Conservation (phyloP, 2,329 filamentous ascomycete species). For the Calonectria hongkongensis region DNA sequence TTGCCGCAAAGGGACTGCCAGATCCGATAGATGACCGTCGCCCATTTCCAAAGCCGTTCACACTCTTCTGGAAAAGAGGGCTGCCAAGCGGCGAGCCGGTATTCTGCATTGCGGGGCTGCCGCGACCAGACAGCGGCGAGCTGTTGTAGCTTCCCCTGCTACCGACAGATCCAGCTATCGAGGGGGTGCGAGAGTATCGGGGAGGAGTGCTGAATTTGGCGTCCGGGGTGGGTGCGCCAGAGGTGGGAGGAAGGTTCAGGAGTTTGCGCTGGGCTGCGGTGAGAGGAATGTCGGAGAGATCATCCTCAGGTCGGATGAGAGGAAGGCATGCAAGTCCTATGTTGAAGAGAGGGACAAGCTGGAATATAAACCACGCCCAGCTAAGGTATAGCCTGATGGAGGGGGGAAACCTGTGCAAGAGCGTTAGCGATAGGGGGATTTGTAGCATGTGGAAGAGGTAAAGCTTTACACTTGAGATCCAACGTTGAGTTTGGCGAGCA, state of each 20-base stretch:
- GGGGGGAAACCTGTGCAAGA: constrained; percentile 56
- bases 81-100: constrained; percentile 65
- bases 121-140: constrained; percentile 75
- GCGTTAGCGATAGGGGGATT: constrained; percentile 45
- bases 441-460: constrained; percentile 25
- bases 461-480: constrained; percentile 63
- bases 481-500: constrained; percentile 60
- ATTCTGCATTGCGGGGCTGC: constrained; percentile 66
- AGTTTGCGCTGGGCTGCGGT: constrained; percentile 85
- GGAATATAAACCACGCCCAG: constrained; percentile 68
- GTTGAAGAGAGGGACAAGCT: constrained; percentile 80
- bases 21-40: constrained; percentile 78
- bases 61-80: constrained; percentile 80
- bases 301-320: constrained; percentile 82
- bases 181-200: constrained; percentile 86
- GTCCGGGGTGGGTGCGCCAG: constrained; percentile 79
- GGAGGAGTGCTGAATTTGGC: constrained; percentile 87
- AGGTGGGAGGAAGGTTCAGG: constrained; percentile 84
- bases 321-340: constrained; percentile 83
- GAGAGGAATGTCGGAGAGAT: constrained; percentile 91
- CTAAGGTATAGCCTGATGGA: constrained; percentile 61
- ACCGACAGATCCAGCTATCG: constrained; percentile 76
- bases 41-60: constrained; percentile 70
- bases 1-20: constrained; percentile 70
- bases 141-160: constrained; percentile 74